A percentile compares a stretch with the other conserved stretches of the same genome.
These are phyloP conservation scores for Hura crepitans DNA, from an alignment of 441 rosid species.

Conservation along the genomic window DNA sequence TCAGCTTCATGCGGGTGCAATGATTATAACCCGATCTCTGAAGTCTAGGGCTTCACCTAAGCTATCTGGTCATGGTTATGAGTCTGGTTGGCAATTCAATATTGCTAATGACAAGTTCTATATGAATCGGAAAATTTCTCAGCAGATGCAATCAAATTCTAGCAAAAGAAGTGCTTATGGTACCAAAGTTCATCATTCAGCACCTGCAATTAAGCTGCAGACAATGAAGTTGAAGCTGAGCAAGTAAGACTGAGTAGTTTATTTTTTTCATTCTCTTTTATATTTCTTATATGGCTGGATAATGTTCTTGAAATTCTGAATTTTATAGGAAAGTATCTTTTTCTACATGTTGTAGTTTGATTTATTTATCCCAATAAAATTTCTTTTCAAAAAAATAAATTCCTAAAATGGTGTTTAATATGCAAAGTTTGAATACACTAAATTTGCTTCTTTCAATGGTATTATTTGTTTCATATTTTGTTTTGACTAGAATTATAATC, in stretches of 20 bases:
- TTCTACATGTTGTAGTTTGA: not conserved
- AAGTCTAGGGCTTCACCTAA: constrained; percentile 51
- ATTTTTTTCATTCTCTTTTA: not conserved
- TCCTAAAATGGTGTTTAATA: not conserved
- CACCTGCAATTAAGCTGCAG: constrained; percentile 94
- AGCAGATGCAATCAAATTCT: constrained; percentile 75
- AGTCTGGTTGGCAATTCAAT: constrained; percentile 79
- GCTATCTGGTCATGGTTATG: constrained; percentile 41
- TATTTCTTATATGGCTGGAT: too few relatives aligned
- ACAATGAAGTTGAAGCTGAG: constrained; percentile 89
- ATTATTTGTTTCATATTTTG: not conserved
- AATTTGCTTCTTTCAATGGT: not conserved
- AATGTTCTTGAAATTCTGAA: too few relatives aligned
- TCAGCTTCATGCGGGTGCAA: constrained; percentile 92
- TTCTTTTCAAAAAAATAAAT: not conserved
- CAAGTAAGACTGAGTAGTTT: constrained; percentile 60
- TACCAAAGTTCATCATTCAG: constrained; percentile 83
- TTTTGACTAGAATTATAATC: not conserved
- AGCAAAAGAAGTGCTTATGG: constrained; percentile 74
- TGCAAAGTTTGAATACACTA: not conserved
- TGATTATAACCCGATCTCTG: constrained; percentile 62
- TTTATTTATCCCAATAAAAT: not conserved
- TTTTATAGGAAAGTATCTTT: too few relatives aligned
- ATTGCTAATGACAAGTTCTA: constrained; percentile 95
- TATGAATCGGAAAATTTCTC: constrained; percentile 77